Percentiles rank a stretch among this genome's conserved stretches.
Conservation (phyloP, 108 stramenopile genomes). For the Pseudonitzschia pungens region DNA sequence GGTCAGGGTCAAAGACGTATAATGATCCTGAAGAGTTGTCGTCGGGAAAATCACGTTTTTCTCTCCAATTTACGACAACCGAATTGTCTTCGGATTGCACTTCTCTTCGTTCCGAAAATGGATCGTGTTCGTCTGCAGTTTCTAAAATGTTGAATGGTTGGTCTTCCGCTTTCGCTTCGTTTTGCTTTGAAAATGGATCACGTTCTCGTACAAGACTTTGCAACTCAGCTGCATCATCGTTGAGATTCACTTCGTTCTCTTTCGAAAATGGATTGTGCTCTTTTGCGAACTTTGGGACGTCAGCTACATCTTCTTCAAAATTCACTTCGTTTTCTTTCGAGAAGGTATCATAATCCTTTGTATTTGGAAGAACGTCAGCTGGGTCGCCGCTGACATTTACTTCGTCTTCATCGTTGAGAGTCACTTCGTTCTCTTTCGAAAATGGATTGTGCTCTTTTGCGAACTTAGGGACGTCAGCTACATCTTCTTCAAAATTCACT, state of each 20-base stretch:
- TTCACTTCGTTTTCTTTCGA: constrained; percentile 6
- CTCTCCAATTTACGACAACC: background rate
- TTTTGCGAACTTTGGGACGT: background rate
- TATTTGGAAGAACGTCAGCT: background rate
- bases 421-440: background rate
- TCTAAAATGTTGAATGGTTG: background rate
- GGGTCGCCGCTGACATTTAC: no score
- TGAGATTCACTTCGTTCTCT: background rate
- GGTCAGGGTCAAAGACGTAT: constrained; percentile 2
- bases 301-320: background rate
- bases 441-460: background rate
- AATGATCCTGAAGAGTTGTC: background rate
- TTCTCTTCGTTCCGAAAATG: background rate
- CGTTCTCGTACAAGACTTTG: background rate
- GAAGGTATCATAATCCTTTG: background rate
- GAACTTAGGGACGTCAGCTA: background rate
- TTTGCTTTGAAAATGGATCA: background rate
- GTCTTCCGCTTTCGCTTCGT: background rate
- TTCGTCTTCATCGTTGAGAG: background rate
- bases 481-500: background rate
- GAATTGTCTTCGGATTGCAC: background rate
- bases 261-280: constrained; percentile 4
- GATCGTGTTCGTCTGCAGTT: background rate
- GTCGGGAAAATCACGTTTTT: no score
- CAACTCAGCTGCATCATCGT: background rate